Evolutionary conservation across 2,329 filamentous ascomycete genomes (phyloP), one percentile per base, ranked within the genome.

Genomic region (Pyricularia sp.): DNA sequence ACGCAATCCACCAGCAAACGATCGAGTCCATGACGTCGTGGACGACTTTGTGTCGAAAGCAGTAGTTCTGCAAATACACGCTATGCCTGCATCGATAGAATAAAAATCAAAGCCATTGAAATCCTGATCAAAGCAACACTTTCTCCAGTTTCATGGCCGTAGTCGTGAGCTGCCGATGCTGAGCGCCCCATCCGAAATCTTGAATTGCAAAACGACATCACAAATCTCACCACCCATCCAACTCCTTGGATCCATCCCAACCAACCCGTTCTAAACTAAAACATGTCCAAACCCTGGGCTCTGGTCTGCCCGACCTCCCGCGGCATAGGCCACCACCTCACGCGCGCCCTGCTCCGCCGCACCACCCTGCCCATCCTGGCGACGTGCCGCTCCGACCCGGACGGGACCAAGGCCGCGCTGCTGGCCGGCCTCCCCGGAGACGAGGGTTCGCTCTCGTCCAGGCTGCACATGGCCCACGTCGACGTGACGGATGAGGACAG

Each of bases 401-500:
- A 75, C 0, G 73, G 70, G 9, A 75, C 80, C 17, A 82, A 81
- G 36, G 71, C 68, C 4, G 75, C 72, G 3, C 69, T 81, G 17
- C 73, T 79, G 3, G 69, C 73, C 3, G 72, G 73, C 59, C 72
- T 77, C 3, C 68, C 63, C 66, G 42, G 11, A 67, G 42, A n/a
- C n/a, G 42, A n/a, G 17, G 5, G 42, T 10, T 50, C 42, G 7
- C 70, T n/a, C 6, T 72, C 75, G 31, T 36, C 36, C 14, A 78
- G 82, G 1, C 78, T 84, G 12, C 77, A 79, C 71, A 71, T 84
- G 26, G 73, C 81, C 17, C 74, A 71, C 20, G 74, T 81, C 63
- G 83, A 85, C 76, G 82, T 85, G 36, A 81, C 79, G 3, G 86
- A 91, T 73, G 91, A 94, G 78, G 71, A 79, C 31, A 86, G 86